A percentile compares a stretch with the other conserved stretches of the same genome.
Conservation (phyloP, 1,139 yeast species). For the Saccharomycopsis hybrid region DNA sequence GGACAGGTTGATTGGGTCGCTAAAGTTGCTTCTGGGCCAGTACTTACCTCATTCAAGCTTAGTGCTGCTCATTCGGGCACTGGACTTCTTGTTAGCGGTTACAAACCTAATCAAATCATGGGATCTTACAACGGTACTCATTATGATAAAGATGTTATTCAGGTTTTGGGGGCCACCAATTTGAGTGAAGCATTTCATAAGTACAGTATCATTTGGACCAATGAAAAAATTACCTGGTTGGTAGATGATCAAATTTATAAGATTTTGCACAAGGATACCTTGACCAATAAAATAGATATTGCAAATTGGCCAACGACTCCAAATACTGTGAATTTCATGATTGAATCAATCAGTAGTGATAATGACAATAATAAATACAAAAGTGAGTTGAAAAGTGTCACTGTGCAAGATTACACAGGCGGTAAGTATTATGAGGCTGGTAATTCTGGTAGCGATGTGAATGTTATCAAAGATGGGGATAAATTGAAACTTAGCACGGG, state of each 20-base stretch:
- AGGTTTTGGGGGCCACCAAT: slow-evolving; percentile 1
- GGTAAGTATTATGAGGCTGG: slow-evolving; percentile 13
- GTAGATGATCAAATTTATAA: slow-evolving; percentile 31
- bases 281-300: slow-evolving; percentile 26
- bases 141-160: slow-evolving; percentile 7
- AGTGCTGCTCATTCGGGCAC: slow-evolving; percentile 18
- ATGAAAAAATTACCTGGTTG: slow-evolving; percentile 33
- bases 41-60: slow-evolving; percentile 14
- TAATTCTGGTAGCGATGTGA: slow-evolving; percentile 19
- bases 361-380: background rate
- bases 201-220: slow-evolving; percentile 41
- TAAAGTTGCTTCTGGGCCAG: slow-evolving; percentile 10
- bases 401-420: slow-evolving; percentile 16
- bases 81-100: slow-evolving; percentile 11
- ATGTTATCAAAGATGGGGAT: background rate
- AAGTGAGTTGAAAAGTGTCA: slow-evolving; percentile 6
- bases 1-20: slow-evolving; percentile 14
- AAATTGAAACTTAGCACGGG: background rate
- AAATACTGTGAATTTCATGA: slow-evolving; percentile 18
- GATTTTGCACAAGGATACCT: background rate
- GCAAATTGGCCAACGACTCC: slow-evolving; percentile 20
- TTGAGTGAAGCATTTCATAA: slow-evolving; percentile 28
- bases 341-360: slow-evolving; percentile 12
- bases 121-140: slow-evolving; percentile 14
- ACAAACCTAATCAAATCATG: slow-evolving; percentile 7